A percentile compares a stretch with the other conserved stretches of the same genome.
phyloP scores from a whole-genome alignment of 176 grass and related monocot species.

The Otatea glauca region DNA sequence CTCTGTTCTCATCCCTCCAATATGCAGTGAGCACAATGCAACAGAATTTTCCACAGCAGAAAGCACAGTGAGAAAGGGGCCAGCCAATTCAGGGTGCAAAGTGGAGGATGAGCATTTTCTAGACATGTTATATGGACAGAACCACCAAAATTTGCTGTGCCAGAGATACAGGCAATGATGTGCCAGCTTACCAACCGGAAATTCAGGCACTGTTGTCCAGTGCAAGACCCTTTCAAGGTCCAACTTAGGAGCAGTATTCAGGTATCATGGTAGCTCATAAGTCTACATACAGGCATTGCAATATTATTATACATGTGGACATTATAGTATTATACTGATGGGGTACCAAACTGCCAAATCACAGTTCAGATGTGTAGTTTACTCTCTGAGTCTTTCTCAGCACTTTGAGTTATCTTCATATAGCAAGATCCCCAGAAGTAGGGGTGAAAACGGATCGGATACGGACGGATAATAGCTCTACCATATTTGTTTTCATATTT shows the following conservation, averaged over 20 bases:
- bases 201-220: slow-evolving; percentile 25
- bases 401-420: slow-evolving; percentile 26
- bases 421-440: slow-evolving; percentile 41
- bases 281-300: slow-evolving; percentile 43
- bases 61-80: background rate
- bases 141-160: background rate
- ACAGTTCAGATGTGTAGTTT: slow-evolving; percentile 31
- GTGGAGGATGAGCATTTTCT: slow-evolving; percentile 11
- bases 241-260: slow-evolving; percentile 29
- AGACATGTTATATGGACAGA: background rate
- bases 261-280: slow-evolving; percentile 40
- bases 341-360: slow-evolving; percentile 41
- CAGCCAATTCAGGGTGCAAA: background rate
- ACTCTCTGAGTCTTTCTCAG: background rate
- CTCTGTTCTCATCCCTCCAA: background rate
- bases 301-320: slow-evolving; percentile 19
- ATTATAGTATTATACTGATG: slow-evolving; percentile 18
- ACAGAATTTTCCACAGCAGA: background rate
- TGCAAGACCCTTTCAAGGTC: slow-evolving; percentile 26
- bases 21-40: background rate
- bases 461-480: too few species aligned
- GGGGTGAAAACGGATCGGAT: too few species aligned
- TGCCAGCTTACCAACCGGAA: slow-evolving; percentile 41
- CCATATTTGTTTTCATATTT: too few species aligned
- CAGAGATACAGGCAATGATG: background rate